A percentile compares a stretch with the other conserved stretches of the same genome.
Evolutionary conservation across 768 basidiomycete species (phyloP).

Genomic region (Termitomyces sp.): DNA sequence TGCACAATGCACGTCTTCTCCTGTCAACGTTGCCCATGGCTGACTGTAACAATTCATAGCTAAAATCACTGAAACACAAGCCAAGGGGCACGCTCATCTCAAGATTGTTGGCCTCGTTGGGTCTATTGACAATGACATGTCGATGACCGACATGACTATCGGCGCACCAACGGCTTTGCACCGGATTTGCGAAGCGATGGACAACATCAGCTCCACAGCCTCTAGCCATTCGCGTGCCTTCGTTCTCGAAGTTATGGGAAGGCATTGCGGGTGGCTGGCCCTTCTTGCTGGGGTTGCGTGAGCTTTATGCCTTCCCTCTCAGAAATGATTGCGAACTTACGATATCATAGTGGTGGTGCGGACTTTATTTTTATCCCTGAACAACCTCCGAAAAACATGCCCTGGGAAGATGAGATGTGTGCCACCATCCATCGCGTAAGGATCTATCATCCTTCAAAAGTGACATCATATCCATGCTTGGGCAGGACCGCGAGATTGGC

Average conservation of each 20-base stretch:
- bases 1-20: conserved; percentile 44
- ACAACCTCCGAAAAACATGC: conserved; percentile 67
- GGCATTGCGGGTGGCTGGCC: conserved; percentile 99
- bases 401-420: conserved; percentile 95
- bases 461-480: not conserved
- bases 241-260: conserved; percentile 99
- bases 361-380: conserved; percentile 99
- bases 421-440: conserved; percentile 72
- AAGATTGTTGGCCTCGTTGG: conserved; percentile 98
- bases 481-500: conserved; percentile 83
- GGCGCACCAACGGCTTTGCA: conserved; percentile 95
- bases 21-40: not conserved
- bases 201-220: conserved; percentile 97
- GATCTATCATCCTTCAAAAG: conserved; percentile 8
- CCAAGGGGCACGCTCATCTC: conserved; percentile 72
- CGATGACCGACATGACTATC: conserved; percentile 95
- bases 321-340: not conserved
- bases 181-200: conserved; percentile 96
- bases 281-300: conserved; percentile 89
- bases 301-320: conserved; percentile 17
- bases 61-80: conserved; percentile 73
- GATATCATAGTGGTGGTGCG: conserved; percentile 65
- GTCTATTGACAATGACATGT: conserved; percentile 99
- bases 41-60: conserved; percentile 32
- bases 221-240: conserved; percentile 95